Percentiles rank a stretch among this genome's conserved stretches.
Evolutionary conservation across 2,329 filamentous ascomycete species (phyloP).

Genomic region (Fusarium aywerte): DNA sequence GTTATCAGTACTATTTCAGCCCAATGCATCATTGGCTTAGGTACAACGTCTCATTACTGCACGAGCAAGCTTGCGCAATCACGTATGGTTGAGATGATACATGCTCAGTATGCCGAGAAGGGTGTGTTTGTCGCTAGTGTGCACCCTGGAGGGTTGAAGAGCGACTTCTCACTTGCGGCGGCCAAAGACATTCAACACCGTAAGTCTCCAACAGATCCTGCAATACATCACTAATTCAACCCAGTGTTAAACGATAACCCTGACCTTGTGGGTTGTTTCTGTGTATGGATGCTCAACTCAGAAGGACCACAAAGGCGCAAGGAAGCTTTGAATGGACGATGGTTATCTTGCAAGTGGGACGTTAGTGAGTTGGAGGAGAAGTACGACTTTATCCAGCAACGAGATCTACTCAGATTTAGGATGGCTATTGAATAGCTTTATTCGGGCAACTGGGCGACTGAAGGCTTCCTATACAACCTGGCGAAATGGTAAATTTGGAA

Average conservation of each 20-base stretch:
- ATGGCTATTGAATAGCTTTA: constrained; percentile 7
- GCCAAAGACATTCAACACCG: constrained; percentile 5
- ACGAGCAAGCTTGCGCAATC: constrained; percentile 13
- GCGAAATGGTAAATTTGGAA: too few relatives aligned
- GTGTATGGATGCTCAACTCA: background rate
- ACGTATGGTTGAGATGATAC: background rate
- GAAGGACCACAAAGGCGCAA: background rate
- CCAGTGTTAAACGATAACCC: constrained; percentile 6
- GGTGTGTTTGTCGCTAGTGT: constrained; percentile 2
- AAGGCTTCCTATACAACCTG: too few relatives aligned
- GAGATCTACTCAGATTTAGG: background rate
- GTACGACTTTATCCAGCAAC: background rate
- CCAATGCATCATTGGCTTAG: background rate
- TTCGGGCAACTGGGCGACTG: too few relatives aligned
- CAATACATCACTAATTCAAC: background rate
- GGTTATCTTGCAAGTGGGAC: constrained; percentile 17
- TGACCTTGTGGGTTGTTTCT: constrained; percentile 7
- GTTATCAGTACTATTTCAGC: constrained; percentile 12
- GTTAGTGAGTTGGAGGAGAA: background rate
- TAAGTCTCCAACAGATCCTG: fast-evolving
- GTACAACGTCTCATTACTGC: constrained; percentile 17
- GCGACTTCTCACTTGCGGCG: constrained; percentile 1
- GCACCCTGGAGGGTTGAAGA: constrained; percentile 11
- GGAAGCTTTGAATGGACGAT: background rate
- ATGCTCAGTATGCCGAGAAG: background rate